Evolutionary conservation across 148 eudicot species (phyloP).

Genomic region (Chenopodium formosanum): DNA sequence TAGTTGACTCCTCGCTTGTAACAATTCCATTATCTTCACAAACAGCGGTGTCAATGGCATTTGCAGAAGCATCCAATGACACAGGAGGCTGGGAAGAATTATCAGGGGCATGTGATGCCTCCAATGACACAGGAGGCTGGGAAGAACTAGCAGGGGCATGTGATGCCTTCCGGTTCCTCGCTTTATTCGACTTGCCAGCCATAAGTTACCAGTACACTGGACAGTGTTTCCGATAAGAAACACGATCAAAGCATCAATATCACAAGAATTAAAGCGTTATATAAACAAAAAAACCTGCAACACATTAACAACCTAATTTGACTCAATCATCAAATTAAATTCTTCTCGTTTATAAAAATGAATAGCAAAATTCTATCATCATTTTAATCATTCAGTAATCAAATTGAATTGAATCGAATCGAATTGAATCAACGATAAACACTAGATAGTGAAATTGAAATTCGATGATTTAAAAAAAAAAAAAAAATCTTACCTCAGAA

Average conservation of each 20-base stretch:
- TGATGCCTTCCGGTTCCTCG: conserved; percentile 54
- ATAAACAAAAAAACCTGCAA: too few relatives aligned
- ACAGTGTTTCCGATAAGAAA: neutral
- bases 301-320: too few relatives aligned
- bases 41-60: conserved; percentile 16
- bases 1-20: conserved; percentile 25
- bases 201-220: conserved; percentile 27
- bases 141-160: conserved; percentile 35
- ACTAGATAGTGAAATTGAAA: too few relatives aligned
- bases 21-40: conserved; percentile 41
- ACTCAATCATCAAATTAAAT: too few relatives aligned
- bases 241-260: neutral
- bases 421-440: too few relatives aligned
- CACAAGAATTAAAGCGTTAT: neutral
- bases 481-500: too few relatives aligned
- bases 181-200: conserved; percentile 86
- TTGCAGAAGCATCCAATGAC: conserved; percentile 31
- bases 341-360: too few relatives aligned
- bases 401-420: too few relatives aligned
- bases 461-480: too few relatives aligned
- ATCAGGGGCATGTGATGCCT: conserved; percentile 38
- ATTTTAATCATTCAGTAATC: too few relatives aligned
- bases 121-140: conserved; percentile 38
- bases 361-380: too few relatives aligned
- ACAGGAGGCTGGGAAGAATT: conserved; percentile 37